These are phyloP conservation scores for Tylopilus sp. DNA, from an alignment of 1,284 basidiomycete genomes.

Conservation along the genomic window DNA sequence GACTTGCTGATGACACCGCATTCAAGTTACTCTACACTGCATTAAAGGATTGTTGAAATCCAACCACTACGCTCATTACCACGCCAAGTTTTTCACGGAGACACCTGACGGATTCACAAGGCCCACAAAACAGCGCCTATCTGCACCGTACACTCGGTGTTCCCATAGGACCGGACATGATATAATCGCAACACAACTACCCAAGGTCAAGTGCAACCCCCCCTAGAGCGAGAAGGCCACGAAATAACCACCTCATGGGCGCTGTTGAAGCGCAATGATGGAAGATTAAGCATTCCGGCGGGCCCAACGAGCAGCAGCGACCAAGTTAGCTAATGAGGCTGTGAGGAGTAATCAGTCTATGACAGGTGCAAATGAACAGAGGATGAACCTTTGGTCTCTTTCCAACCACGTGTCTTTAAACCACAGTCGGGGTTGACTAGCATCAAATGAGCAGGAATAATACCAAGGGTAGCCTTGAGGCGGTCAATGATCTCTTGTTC, in stretches of 20 bases:
- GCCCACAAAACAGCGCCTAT: constrained; percentile 29
- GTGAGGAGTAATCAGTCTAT: constrained; percentile 9
- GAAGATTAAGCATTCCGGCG: constrained; percentile 68
- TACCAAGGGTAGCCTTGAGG: constrained; percentile 78
- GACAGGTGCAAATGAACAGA: neutral
- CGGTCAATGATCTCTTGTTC: constrained; percentile 95
- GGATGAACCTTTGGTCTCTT: constrained; percentile 76
- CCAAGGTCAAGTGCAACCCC: constrained; percentile 38
- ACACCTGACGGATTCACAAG: constrained; percentile 38
- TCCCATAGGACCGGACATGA: constrained; percentile 21
- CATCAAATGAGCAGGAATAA: constrained; percentile 76
- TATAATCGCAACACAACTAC: constrained; percentile 45
- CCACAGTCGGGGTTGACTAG: constrained; percentile 95
- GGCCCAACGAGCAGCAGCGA: constrained; percentile 88
- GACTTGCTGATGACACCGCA: neutral
- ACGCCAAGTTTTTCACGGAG: constrained; percentile 40
- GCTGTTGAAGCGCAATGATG: constrained; percentile 86
- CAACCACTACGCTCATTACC: constrained; percentile 40
- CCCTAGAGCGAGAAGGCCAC: constrained; percentile 25
- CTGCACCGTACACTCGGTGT: constrained; percentile 19
- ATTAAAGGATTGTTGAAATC: constrained; percentile 62
- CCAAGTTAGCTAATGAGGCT: constrained; percentile 83
- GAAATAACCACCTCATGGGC: constrained; percentile 50
- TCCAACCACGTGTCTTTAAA: constrained; percentile 94
- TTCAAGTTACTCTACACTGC: constrained; percentile 27